Percentiles rank a stretch among this genome's conserved stretches.
Evolutionary conservation across 768 basidiomycete species (phyloP).

Genomic region (Crepidotus variabilis): DNA sequence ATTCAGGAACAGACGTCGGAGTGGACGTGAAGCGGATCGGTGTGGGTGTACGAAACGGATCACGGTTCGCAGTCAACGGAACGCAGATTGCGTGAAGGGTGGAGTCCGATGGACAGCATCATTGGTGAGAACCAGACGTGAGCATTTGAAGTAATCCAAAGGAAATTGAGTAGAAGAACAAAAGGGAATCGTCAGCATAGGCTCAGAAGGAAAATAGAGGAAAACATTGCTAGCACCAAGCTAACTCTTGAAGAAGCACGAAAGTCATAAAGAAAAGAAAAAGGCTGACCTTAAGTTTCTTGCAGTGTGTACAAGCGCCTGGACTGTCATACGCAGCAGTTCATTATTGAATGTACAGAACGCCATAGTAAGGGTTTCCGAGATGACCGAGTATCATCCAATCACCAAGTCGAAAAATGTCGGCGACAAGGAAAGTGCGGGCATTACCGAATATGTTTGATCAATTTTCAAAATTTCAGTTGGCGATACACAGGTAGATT

Average conservation of each 20-base stretch:
- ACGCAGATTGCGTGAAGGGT: neutral
- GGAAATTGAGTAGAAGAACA: neutral
- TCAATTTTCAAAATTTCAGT: too few relatives aligned
- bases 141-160: neutral
- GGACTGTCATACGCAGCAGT: constrained; percentile 38
- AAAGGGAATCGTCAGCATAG: constrained; percentile 5
- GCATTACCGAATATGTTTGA: too few relatives aligned
- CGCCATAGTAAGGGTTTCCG: neutral
- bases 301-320: constrained; percentile 84
- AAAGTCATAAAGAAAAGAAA: too few relatives aligned
- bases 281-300: constrained; percentile 73
- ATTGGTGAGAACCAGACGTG: neutral
- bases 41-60: neutral
- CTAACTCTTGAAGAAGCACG: too few relatives aligned
- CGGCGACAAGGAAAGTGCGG: too few relatives aligned
- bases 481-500: too few relatives aligned
- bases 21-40: neutral
- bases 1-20: neutral
- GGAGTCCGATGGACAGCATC: neutral
- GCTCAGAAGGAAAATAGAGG: neutral
- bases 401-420: too few relatives aligned
- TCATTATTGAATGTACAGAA: neutral
- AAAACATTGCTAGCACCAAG: neutral
- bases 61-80: neutral
- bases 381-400: neutral